Conservation (phyloP, 257 asterid genomes). For the Gardenia jasminoides region DNA sequence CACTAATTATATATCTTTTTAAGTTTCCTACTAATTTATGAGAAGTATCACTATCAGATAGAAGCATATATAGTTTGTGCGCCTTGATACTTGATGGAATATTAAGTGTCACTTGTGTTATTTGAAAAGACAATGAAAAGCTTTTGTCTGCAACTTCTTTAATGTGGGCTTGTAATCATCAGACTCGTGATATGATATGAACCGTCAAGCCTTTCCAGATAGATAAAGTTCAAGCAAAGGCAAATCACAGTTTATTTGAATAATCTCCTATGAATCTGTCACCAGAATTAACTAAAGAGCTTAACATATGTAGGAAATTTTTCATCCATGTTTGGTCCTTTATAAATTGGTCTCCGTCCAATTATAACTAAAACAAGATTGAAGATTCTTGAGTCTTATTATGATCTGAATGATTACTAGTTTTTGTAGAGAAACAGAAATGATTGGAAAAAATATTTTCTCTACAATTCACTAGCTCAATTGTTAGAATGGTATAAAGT, state of each 20-base stretch:
- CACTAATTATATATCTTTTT: slow-evolving; percentile 7
- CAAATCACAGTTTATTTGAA: neutral
- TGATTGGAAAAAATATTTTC: too few relatives aligned
- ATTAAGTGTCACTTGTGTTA: slow-evolving; percentile 23
- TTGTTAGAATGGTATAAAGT: too few relatives aligned
- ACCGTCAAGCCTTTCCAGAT: slow-evolving; percentile 12
- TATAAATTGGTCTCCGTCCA: too few relatives aligned
- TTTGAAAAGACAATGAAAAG: slow-evolving; percentile 30
- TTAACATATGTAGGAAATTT: too few relatives aligned
- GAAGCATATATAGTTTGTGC: slow-evolving; percentile 21
- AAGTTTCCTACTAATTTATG: neutral
- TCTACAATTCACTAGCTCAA: too few relatives aligned
- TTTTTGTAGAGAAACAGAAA: too few relatives aligned
- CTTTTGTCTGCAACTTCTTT: slow-evolving; percentile 28
- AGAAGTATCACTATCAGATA: slow-evolving; percentile 24
- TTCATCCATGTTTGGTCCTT: too few relatives aligned
- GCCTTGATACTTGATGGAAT: slow-evolving; percentile 24
- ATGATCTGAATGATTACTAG: too few relatives aligned
- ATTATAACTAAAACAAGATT: too few relatives aligned
- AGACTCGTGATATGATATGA: slow-evolving; percentile 13
- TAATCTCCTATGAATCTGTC: slow-evolving; percentile 6
- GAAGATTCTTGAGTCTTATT: too few relatives aligned
- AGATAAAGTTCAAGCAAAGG: slow-evolving; percentile 10
- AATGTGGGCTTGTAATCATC: slow-evolving; percentile 27
- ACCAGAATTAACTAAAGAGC: neutral